phyloP scores from a whole-genome alignment of 768 basidiomycete species.

The Boletales sp. region DNA sequence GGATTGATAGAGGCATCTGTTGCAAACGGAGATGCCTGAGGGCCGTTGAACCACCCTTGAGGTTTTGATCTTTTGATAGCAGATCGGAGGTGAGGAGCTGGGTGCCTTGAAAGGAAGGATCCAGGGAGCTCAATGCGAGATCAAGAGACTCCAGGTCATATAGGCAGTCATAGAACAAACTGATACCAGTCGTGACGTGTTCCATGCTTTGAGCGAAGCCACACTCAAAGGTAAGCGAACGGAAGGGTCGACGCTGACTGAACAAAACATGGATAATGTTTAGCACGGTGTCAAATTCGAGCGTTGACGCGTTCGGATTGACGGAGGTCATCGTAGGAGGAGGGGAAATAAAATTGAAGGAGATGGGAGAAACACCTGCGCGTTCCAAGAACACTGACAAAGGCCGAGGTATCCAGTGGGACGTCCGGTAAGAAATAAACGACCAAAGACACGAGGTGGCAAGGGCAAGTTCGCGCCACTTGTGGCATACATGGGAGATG shows the following conservation, averaged over 20 bases:
- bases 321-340: conserved; percentile 5
- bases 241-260: conserved; percentile 26
- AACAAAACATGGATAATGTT: conserved; percentile 23
- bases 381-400: conserved; percentile 34
- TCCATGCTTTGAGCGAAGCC: conserved; percentile 27
- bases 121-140: conserved; percentile 22
- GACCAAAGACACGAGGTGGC: conserved; percentile 46
- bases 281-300: conserved; percentile 18
- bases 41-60: conserved; percentile 1
- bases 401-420: conserved; percentile 19
- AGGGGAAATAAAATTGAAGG: conserved; percentile 33
- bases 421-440: conserved; percentile 29
- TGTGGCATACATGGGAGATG: conserved; percentile 47
- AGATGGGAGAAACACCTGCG: conserved; percentile 33
- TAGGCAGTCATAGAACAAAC: conserved; percentile 12
- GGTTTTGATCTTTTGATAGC: conserved; percentile 8
- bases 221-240: conserved; percentile 34
- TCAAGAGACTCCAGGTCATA: conserved; percentile 27
- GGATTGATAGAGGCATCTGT: conserved; percentile 38
- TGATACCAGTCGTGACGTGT: conserved; percentile 22
- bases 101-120: conserved; percentile 27
- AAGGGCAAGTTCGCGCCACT: conserved; percentile 47
- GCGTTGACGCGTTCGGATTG: conserved; percentile 12
- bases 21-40: conserved; percentile 38
- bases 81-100: conserved; percentile 21